Evolutionary conservation across 257 asterid genomes (phyloP).

Genomic region (Solanum sejunctum): DNA sequence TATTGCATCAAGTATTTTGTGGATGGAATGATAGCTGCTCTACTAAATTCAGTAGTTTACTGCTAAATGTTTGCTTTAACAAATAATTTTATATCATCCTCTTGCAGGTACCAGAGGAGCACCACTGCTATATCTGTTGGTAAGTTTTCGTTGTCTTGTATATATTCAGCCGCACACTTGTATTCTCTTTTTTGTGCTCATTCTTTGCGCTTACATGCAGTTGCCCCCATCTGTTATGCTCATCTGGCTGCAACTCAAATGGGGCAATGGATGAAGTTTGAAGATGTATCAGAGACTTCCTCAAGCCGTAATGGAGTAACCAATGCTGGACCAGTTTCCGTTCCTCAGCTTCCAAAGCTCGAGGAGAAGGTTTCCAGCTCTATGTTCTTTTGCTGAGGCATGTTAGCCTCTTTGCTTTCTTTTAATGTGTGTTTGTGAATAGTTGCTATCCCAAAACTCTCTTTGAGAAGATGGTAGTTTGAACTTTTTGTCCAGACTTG

Average conservation of each 20-base stretch:
- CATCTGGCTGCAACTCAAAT: conserved; percentile 91
- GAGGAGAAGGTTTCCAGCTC: conserved; percentile 55
- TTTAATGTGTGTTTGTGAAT: not conserved
- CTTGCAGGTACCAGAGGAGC: conserved; percentile 85
- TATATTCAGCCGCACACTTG: not conserved
- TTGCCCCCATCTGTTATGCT: conserved; percentile 88
- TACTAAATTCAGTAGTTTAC: not conserved
- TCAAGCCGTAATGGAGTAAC: conserved; percentile 62
- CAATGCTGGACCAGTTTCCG: conserved; percentile 48
- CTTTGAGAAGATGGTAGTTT: not conserved
- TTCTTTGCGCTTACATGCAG: conserved; percentile 14
- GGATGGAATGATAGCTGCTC: too few species aligned
- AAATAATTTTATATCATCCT: not conserved
- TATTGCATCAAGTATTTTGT: not conserved
- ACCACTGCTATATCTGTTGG: conserved; percentile 94
- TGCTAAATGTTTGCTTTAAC: not conserved
- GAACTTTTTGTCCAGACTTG: not conserved
- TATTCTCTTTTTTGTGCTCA: not conserved
- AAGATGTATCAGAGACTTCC: conserved; percentile 75
- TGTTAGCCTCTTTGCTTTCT: not conserved
- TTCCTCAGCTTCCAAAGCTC: conserved; percentile 62
- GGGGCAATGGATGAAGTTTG: conserved; percentile 89
- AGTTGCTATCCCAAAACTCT: not conserved
- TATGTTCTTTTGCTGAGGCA: conserved; percentile 61
- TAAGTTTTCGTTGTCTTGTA: conserved; percentile 1